Conservation (phyloP, 257 asterid species). For the Nyctanthes arbortristis region DNA sequence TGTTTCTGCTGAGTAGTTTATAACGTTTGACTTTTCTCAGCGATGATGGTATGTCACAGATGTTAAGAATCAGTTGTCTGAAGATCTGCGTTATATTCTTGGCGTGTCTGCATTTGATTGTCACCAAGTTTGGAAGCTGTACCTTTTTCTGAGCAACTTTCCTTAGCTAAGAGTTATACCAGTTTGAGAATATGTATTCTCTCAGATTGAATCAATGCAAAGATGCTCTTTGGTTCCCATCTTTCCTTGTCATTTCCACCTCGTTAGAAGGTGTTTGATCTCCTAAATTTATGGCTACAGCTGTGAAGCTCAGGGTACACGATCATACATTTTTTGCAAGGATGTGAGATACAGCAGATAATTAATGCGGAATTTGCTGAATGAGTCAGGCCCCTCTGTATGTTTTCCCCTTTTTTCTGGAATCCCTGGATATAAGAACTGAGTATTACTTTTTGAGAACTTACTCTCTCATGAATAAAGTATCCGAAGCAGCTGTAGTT, state of each 20-base stretch:
- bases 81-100: conserved; percentile 33
- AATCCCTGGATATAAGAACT: conserved; percentile 33
- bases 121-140: conserved; percentile 31
- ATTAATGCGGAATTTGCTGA: conserved; percentile 56
- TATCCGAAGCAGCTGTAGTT: conserved; percentile 40
- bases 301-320: conserved; percentile 49
- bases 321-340: conserved; percentile 33
- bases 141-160: conserved; percentile 33
- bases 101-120: conserved; percentile 22
- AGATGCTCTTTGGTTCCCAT: conserved; percentile 48
- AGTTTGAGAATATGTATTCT: conserved; percentile 26
- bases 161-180: conserved; percentile 23
- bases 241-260: conserved; percentile 24
- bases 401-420: conserved; percentile 37
- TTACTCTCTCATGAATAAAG: conserved; percentile 33
- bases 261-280: conserved; percentile 34
- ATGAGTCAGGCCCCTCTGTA: conserved; percentile 54
- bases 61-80: conserved; percentile 35
- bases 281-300: conserved; percentile 51
- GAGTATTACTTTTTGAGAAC: conserved; percentile 19
- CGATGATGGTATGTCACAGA: conserved; percentile 25
- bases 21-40: conserved; percentile 19
- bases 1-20: conserved; percentile 31
- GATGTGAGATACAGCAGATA: conserved; percentile 35
- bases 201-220: conserved; percentile 29